A percentile compares a stretch with the other conserved stretches of the same genome.
These are phyloP conservation scores for Phaffia australis DNA, from an alignment of 768 basidiomycete species.

Conservation along the genomic window DNA sequence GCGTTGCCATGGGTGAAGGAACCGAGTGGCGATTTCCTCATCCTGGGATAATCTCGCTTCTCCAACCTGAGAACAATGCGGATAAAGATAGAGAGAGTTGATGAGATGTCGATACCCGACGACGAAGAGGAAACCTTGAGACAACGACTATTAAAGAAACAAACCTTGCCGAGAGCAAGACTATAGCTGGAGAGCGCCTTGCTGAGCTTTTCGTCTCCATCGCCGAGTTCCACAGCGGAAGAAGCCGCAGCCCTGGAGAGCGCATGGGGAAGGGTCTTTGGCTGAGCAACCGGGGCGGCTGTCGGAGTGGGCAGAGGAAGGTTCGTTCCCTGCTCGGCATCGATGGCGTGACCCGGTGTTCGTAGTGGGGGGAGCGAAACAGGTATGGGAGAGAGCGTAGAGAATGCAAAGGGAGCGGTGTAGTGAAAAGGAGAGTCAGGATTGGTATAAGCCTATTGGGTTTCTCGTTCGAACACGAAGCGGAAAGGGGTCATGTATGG, in stretches of 20 bases:
- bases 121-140: background rate
- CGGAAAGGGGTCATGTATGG: conserved; percentile 22
- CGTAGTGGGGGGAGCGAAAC: background rate
- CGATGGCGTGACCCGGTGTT: background rate
- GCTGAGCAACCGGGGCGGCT: conserved; percentile 36
- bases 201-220: conserved; percentile 56
- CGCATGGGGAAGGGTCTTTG: conserved; percentile 91
- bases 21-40: conserved; percentile 50
- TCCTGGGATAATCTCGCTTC: conserved; percentile 66
- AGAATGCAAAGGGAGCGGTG: background rate
- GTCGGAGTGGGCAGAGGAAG: conserved; percentile 61
- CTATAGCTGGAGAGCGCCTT: conserved; percentile 70
- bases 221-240: conserved; percentile 45
- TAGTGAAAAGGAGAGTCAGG: background rate
- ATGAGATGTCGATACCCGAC: background rate
- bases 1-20: conserved; percentile 75
- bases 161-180: conserved; percentile 63
- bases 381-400: background rate
- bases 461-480: conserved; percentile 35
- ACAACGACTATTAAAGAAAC: conserved; percentile 16
- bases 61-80: conserved; percentile 13
- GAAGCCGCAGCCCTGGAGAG: conserved; percentile 66
- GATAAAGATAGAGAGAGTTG: background rate
- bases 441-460: background rate
- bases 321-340: conserved; percentile 51